Base-by-base conservation (phyloP, 2,329 filamentous ascomycete genomes). In the Arthrobotrys entomopaga region DNA sequence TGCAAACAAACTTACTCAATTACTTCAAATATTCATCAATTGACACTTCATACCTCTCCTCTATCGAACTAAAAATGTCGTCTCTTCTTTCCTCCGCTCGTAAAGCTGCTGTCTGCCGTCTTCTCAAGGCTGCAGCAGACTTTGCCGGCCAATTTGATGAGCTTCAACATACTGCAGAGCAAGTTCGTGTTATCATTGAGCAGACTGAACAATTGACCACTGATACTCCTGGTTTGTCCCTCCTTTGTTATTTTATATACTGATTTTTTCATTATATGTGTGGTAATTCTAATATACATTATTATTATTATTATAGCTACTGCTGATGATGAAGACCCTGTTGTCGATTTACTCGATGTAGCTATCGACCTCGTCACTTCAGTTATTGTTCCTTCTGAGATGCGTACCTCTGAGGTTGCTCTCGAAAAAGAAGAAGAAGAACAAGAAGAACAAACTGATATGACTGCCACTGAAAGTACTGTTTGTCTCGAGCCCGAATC, bases 321-420 rank as follows among this genome's bases (percentile, higher is more conserved):
- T 56, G 34, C 34, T 56, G 34, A 46, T 49, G 49, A 5, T 7
- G 50, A 56, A 22, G 63, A 66, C 29, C 63, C 63, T 42, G 53
- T 66, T 42, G 43, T 58, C 11, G 42, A 16, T 7, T 15, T 66
- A 5, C 26, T 66, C 16, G 52, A 66, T 34, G 29, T 34, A 34
- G 29, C 29, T 34, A 34, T 34, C 29, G 29, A 10, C 11, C 15
- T 66, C 1, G 52, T 66, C 7, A 58, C 16, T 15, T 66, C 53
- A 10, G 50, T 66, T 13, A 40, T 57, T 43, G 29, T 34, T 10
- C 29, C 29, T 34, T 8, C 29, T 7, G 29, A 34, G 2, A 34
- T 34, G 5, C 29, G 29, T 34, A 2, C 10, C 29, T 34, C 29
- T 7, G 7, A 5, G 5, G 10, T 34, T 10, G 29, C 29, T 2